Base-by-base conservation (phyloP, 805 yeast species). In the Starmerella khaoyaiensis region DNA sequence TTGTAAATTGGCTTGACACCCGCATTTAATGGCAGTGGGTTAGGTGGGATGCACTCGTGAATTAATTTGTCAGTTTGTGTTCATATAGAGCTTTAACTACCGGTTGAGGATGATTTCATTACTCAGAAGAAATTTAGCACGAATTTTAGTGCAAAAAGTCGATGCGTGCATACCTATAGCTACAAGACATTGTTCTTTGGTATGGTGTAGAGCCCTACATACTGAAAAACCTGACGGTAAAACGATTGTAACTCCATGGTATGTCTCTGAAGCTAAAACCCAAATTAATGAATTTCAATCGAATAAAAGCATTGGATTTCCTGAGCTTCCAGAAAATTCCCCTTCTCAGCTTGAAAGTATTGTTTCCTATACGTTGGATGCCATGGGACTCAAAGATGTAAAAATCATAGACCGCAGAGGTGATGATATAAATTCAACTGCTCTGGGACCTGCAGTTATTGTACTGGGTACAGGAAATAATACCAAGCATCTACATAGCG, bases 401-500 rank as follows among this genome's bases (percentile, higher is more conserved):
- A 55, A 61, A 26, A 54, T 84, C 1, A 71, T 81, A 46, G 94
- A 86, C 51, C 58, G 79, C 41, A 62, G 76, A 24, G 32, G 20
- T 29, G 41, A 48, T n/a, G 55, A 58, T 5, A 4, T 4, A 1
- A 12, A 8, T 17, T 14, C 32, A 6, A 55, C 59, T 8, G 57
- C 61, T 14, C 64, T 62, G 18, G 62, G 67, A 7, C 58, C 68
- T 1, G 56, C 62, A 24, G 38, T 69, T 39, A 68, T 75, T 67
- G 59, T 87, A 4, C 60, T 87, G 0, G 70, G 76, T 15, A 71
- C 90, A 0, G 94, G 93, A 4, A 78, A 76, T 54, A 73, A 86
- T 21, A 70, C 73, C 26, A 75, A 71, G 44, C 97, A 86, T 59
- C 59, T 83, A 17, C 74, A 69, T 46, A 76, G 74, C 44, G 83